Evolutionary conservation across 2,329 filamentous ascomycete genomes (phyloP).

Genomic region (Colletotrichum sp.): DNA sequence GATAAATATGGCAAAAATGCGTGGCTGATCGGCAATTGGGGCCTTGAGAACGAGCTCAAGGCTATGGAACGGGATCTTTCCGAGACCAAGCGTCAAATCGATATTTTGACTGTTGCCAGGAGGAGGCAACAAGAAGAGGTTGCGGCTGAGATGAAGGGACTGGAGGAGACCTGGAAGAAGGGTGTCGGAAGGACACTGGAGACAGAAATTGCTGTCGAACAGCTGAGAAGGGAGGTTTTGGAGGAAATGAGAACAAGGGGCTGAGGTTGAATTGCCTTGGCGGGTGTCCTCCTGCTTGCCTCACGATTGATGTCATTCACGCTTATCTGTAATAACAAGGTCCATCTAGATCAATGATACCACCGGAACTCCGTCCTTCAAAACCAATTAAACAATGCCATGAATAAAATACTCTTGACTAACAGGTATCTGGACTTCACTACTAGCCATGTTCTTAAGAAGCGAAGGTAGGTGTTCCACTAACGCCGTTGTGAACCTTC

Average conservation of each 20-base stretch:
- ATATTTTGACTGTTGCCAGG: constrained; percentile 74
- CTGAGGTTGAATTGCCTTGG: neutral
- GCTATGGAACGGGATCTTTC: constrained; percentile 78
- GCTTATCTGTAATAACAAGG: neutral
- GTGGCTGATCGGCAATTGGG: constrained; percentile 86
- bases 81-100: constrained; percentile 69
- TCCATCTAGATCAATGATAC: constrained; percentile 2
- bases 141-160: constrained; percentile 71
- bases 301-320: neutral
- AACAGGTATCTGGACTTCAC: constrained; percentile 35
- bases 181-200: constrained; percentile 83
- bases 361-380: neutral
- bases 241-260: constrained; percentile 55
- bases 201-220: constrained; percentile 84
- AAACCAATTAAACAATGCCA: neutral
- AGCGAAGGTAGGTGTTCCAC: constrained; percentile 36
- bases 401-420: constrained; percentile 17
- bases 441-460: constrained; percentile 38
- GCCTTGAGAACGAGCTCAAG: constrained; percentile 75
- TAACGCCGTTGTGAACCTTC: constrained; percentile 23
- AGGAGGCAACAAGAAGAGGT: constrained; percentile 73
- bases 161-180: constrained; percentile 81
- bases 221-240: constrained; percentile 69
- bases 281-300: neutral
- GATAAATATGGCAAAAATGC: constrained; percentile 86